These are phyloP conservation scores for Trichophyton benhamiae DNA, from an alignment of 2,329 filamentous ascomycete species.

Conservation along the genomic window DNA sequence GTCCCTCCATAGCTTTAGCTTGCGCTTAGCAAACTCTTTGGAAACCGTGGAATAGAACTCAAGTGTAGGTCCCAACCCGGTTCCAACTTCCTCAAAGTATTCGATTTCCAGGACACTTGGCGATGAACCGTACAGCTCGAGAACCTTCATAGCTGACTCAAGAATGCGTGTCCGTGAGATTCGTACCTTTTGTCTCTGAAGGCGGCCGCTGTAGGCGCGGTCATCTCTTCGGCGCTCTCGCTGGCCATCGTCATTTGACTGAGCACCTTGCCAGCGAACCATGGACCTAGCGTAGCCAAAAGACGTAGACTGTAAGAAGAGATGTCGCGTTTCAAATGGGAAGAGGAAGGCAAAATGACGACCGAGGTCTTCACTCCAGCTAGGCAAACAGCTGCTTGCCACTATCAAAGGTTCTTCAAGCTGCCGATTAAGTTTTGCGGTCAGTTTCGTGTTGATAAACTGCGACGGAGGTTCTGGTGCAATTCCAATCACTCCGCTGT, in stretches of 20 bases:
- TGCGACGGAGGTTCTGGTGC: conserved; percentile 76
- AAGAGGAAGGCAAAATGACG: conserved; percentile 93
- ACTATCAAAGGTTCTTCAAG: conserved; percentile 94
- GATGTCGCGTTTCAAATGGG: conserved; percentile 90
- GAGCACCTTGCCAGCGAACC: conserved; percentile 91
- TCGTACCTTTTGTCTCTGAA: conserved; percentile 95
- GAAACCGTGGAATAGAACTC: conserved; percentile 98
- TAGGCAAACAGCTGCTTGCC: conserved; percentile 88
- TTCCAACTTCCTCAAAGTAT: conserved; percentile 97
- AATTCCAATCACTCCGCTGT: conserved; percentile 56
- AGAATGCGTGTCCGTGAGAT: conserved; percentile 91
- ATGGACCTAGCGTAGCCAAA: conserved; percentile 97
- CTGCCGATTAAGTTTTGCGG: conserved; percentile 92
- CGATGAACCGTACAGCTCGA: conserved; percentile 96
- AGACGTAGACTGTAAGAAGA: conserved; percentile 94
- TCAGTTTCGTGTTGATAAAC: conserved; percentile 97
- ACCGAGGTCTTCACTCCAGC: conserved; percentile 90
- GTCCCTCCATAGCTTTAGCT: conserved; percentile 91
- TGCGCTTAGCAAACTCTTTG: conserved; percentile 94
- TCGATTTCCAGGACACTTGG: conserved; percentile 94
- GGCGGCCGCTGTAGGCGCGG: conserved; percentile 74
- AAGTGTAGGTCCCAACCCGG: conserved; percentile 83
- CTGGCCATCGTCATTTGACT: conserved; percentile 66
- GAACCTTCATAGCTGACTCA: conserved; percentile 93
- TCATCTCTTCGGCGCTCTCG: conserved; percentile 77